phyloP scores from a whole-genome alignment of 2,329 filamentous ascomycete species.

The Truncatella angustata region DNA sequence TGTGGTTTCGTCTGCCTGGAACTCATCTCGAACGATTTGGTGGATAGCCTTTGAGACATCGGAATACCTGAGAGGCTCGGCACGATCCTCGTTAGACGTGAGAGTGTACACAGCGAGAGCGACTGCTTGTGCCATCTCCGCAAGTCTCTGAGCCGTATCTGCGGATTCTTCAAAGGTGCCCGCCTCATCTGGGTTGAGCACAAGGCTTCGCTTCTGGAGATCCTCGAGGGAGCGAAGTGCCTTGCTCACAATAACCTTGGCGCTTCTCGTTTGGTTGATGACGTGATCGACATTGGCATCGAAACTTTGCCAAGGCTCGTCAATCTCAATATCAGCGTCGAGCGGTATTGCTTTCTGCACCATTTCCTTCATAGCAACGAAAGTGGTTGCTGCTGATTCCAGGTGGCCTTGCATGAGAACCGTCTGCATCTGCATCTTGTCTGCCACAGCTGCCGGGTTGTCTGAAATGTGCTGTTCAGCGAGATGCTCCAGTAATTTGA shows the following conservation, averaged over 20 bases:
- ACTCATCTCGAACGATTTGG: conserved; percentile 49
- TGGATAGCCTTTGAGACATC: conserved; percentile 67
- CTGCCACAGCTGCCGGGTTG: conserved; percentile 70
- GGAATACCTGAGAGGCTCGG: conserved; percentile 62
- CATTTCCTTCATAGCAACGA: conserved; percentile 62
- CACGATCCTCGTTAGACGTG: conserved; percentile 69
- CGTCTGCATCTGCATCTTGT: conserved; percentile 76
- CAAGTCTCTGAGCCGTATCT: conserved; percentile 60
- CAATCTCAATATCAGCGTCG: conserved; percentile 52
- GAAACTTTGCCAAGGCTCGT: conserved; percentile 67
- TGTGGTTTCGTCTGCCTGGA: conserved; percentile 61
- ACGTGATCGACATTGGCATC: conserved; percentile 68
- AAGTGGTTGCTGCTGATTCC: conserved; percentile 70
- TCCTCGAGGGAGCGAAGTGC: conserved; percentile 75
- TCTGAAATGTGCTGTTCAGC: conserved; percentile 74
- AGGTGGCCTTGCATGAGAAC: conserved; percentile 76
- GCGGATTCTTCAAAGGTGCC: conserved; percentile 68
- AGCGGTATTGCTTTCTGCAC: conserved; percentile 62
- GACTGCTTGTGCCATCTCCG: conserved; percentile 63
- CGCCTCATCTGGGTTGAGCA: conserved; percentile 62
- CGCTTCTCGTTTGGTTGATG: conserved; percentile 72
- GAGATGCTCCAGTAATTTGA: conserved; percentile 84
- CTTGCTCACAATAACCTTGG: conserved; percentile 81
- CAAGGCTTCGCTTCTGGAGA: conserved; percentile 71
- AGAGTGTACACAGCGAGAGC: conserved; percentile 65